A percentile compares a stretch with the other conserved stretches of the same genome.
Evolutionary conservation across 2,329 filamentous ascomycete species (phyloP).

Genomic region (Mollisia scopiformis): DNA sequence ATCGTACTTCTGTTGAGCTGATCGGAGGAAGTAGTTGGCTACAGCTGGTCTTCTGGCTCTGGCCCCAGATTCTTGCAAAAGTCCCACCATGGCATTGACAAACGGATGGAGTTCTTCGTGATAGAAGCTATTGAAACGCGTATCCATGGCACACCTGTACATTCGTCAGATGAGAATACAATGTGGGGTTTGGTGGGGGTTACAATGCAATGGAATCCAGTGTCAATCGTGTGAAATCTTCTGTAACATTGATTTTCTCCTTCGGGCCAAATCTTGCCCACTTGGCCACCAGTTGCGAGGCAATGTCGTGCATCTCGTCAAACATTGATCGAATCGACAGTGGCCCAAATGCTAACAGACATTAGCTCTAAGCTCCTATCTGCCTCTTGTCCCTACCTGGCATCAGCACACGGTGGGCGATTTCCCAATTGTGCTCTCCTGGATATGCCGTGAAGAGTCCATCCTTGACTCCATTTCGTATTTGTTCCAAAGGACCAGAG

Average conservation of each 20-base stretch:
- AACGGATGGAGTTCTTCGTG: slow-evolving; percentile 70
- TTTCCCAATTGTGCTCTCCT: slow-evolving; percentile 64
- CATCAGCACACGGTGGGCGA: slow-evolving; percentile 67
- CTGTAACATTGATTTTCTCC: slow-evolving; percentile 59
- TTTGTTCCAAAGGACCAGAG: slow-evolving; percentile 49
- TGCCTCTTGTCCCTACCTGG: slow-evolving; percentile 40
- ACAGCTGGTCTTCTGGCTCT: slow-evolving; percentile 51
- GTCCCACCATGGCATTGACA: slow-evolving; percentile 66
- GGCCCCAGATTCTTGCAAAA: slow-evolving; percentile 58
- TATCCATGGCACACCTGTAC: slow-evolving; percentile 41
- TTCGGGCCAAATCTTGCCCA: slow-evolving; percentile 64
- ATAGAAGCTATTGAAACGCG: slow-evolving; percentile 76
- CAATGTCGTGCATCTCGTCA: slow-evolving; percentile 69
- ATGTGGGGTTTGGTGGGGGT: not conserved
- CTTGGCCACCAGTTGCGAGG: slow-evolving; percentile 67
- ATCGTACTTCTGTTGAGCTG: slow-evolving; percentile 47
- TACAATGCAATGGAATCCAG: slow-evolving; percentile 73
- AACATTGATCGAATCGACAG: slow-evolving; percentile 71
- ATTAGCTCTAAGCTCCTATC: not conserved
- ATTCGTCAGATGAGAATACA: not conserved
- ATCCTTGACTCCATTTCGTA: slow-evolving; percentile 52
- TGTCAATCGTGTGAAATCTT: slow-evolving; percentile 72
- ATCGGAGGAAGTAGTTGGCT: slow-evolving; percentile 51
- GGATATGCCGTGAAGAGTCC: slow-evolving; percentile 64
- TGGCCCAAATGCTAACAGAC: slow-evolving; percentile 61